Evolutionary conservation across 768 basidiomycete species (phyloP).

Genomic region (Panellus pusillus): DNA sequence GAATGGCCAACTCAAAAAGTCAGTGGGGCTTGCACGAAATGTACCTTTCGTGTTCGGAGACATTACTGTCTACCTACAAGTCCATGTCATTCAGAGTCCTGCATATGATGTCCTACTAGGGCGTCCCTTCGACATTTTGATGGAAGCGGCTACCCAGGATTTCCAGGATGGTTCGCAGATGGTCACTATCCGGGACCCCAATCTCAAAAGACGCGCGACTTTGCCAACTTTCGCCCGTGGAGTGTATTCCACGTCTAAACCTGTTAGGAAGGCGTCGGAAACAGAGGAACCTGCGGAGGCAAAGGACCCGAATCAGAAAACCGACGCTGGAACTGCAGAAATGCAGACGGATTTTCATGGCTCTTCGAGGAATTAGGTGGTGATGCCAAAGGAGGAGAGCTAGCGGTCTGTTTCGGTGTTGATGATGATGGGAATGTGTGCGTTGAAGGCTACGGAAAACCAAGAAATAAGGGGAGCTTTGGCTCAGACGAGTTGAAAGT

Average conservation of each 20-base stretch:
- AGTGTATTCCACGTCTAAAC: too few species aligned
- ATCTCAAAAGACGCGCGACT: slow-evolving; percentile 1
- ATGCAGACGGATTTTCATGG: background rate
- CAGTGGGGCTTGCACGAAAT: slow-evolving; percentile 9
- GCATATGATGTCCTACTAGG: slow-evolving; percentile 29
- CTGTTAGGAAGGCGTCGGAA: background rate
- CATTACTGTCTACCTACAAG: slow-evolving; percentile 17
- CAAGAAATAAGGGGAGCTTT: background rate
- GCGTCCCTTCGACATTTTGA: slow-evolving; percentile 24
- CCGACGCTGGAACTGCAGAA: background rate
- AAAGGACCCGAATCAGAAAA: background rate
- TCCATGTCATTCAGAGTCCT: slow-evolving; percentile 18
- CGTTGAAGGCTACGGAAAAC: background rate
- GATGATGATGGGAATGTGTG: background rate
- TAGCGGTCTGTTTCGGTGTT: background rate
- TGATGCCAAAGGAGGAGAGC: background rate
- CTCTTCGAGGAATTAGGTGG: slow-evolving; percentile 4
- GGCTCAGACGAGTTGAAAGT: too few species aligned
- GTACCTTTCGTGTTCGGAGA: slow-evolving; percentile 13
- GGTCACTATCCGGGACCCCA: slow-evolving; percentile 28
- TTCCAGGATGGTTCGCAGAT: slow-evolving; percentile 11
- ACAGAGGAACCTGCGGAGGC: background rate
- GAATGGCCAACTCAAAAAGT: slow-evolving; percentile 8
- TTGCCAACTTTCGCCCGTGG: background rate
- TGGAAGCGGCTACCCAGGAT: background rate